phyloP scores from a whole-genome alignment of 371 early-diverging fungal genomes.

The Caulochytrium protostelioides region DNA sequence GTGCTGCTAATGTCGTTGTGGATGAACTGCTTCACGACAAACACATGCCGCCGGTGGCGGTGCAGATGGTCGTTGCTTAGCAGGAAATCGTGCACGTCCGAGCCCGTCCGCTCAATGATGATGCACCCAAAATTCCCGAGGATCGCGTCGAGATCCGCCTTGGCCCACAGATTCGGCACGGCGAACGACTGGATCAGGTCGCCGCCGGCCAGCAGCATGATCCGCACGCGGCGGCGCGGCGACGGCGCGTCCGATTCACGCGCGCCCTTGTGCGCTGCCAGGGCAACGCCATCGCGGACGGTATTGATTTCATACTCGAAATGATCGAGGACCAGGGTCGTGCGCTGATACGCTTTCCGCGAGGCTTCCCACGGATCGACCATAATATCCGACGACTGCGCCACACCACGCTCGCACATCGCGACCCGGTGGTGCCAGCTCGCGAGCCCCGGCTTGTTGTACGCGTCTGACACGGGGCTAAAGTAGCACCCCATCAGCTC shows the following conservation, averaged over 20 bases:
- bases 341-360: conserved; percentile 58
- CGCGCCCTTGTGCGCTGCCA: background rate
- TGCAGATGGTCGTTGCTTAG: conserved; percentile 74
- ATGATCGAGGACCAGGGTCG: conserved; percentile 80
- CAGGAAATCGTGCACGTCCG: conserved; percentile 78
- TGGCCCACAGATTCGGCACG: conserved; percentile 71
- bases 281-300: conserved; percentile 7
- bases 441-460: conserved; percentile 75
- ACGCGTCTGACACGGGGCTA: conserved; percentile 82
- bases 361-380: conserved; percentile 87
- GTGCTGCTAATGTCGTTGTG: conserved; percentile 91
- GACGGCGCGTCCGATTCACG: no score
- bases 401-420: conserved; percentile 79
- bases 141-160: conserved; percentile 72
- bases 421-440: conserved; percentile 61
- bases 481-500: conserved; percentile 87
- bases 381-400: conserved; percentile 76
- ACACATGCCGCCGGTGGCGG: conserved; percentile 59
- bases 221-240: conserved; percentile 19
- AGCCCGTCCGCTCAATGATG: conserved; percentile 82
- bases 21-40: conserved; percentile 80
- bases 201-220: conserved; percentile 87
- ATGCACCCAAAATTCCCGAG: conserved; percentile 81
- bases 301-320: conserved; percentile 69
- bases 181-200: conserved; percentile 91